A percentile compares a stretch with the other conserved stretches of the same genome.
Evolutionary conservation across 2,329 filamentous ascomycete genomes (phyloP).

Genomic region (Neophaeococcomyces aloes): DNA sequence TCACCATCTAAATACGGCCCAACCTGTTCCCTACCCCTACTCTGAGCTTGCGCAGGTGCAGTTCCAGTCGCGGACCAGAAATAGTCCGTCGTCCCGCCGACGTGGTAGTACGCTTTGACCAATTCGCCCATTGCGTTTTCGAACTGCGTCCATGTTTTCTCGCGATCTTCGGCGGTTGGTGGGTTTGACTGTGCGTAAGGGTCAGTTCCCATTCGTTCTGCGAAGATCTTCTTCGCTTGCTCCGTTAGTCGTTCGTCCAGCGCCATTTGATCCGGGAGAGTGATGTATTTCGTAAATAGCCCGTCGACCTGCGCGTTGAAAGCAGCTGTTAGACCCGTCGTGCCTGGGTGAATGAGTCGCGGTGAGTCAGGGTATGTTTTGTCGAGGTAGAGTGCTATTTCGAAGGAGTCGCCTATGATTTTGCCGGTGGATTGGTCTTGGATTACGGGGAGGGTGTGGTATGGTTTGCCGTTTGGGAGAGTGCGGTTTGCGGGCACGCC

Average conservation of each 20-base stretch:
- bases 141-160: too few species aligned
- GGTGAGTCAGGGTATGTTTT: neutral
- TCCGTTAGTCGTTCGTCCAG: neutral
- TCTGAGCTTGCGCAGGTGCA: too few species aligned
- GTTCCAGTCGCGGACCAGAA: too few species aligned
- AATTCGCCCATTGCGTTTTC: too few species aligned
- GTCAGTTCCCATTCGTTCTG: neutral
- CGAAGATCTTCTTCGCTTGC: neutral
- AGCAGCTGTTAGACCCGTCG: neutral
- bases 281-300: neutral
- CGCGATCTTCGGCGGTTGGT: too few species aligned
- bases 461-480: slow-evolving; percentile 4
- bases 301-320: slow-evolving; percentile 2
- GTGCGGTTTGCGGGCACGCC: slow-evolving; percentile 5
- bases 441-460: slow-evolving; percentile 10
- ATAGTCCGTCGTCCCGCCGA: too few species aligned
- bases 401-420: slow-evolving; percentile 10
- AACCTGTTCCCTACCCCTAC: too few species aligned
- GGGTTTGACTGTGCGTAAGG: too few species aligned
- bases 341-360: neutral
- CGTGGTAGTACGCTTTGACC: too few species aligned
- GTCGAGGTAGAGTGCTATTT: slow-evolving; percentile 12
- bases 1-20: too few species aligned
- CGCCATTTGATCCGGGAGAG: neutral
- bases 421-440: slow-evolving; percentile 4